A percentile compares a stretch with the other conserved stretches of the same genome.
Conservation (phyloP, 768 basidiomycete genomes). For the Tylopilus vinaceipallidus region DNA sequence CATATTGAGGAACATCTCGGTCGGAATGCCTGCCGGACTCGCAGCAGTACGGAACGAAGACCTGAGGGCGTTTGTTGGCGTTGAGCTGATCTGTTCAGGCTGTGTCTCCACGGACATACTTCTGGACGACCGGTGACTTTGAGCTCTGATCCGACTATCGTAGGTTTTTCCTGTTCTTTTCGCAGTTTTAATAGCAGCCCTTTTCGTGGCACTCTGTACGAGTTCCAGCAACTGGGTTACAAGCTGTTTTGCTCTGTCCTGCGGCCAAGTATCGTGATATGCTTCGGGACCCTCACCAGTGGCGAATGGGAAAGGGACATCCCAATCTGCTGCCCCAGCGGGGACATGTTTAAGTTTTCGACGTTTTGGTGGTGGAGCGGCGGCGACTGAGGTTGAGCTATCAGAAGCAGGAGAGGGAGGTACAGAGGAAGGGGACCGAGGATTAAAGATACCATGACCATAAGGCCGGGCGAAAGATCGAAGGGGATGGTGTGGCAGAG, state of each 20-base stretch:
- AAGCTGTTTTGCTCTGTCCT: conserved; percentile 59
- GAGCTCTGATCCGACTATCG: conserved; percentile 32
- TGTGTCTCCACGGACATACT: conserved; percentile 19
- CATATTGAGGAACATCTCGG: background rate
- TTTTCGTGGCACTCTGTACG: conserved; percentile 58
- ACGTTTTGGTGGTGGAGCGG: conserved; percentile 46
- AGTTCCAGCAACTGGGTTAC: conserved; percentile 58
- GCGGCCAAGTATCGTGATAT: conserved; percentile 67
- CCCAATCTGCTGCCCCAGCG: conserved; percentile 81
- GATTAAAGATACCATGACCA: conserved; percentile 7
- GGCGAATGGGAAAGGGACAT: conserved; percentile 76
- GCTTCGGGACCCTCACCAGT: conserved; percentile 66
- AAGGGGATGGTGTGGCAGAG: conserved; percentile 2
- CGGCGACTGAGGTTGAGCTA: background rate
- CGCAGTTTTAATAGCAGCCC: conserved; percentile 52
- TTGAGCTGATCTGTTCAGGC: background rate
- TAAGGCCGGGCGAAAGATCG: conserved; percentile 23
- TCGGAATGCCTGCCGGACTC: background rate
- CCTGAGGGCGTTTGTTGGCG: background rate
- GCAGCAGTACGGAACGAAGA: background rate
- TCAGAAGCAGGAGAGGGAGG: background rate
- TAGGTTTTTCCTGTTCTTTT: conserved; percentile 5
- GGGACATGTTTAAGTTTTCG: conserved; percentile 67
- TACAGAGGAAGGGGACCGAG: background rate
- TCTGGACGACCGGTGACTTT: conserved; percentile 33